phyloP scores from a whole-genome alignment of 2,329 filamentous ascomycete genomes.

The Colletotrichum sojae region DNA sequence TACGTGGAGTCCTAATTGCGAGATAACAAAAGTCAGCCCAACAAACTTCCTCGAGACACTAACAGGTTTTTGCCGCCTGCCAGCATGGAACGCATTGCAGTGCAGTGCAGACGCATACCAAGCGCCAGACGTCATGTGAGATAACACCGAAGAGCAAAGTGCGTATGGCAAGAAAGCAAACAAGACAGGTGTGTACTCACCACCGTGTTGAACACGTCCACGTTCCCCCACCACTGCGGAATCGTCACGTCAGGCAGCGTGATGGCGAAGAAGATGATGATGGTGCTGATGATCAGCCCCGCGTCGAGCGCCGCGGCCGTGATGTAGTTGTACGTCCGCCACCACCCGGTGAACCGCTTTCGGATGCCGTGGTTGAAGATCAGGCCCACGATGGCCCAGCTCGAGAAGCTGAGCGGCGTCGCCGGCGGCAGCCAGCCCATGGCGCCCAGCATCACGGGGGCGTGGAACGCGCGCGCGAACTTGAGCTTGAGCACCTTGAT shows the following conservation, averaged over 20 bases:
- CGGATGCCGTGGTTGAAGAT: constrained; percentile 72
- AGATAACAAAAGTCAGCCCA: constrained; percentile 2
- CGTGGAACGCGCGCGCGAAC: constrained; percentile 65
- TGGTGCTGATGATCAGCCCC: constrained; percentile 54
- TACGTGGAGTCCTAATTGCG: constrained; percentile 43
- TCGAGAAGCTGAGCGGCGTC: constrained; percentile 70
- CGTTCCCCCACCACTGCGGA: constrained; percentile 67
- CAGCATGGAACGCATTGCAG: neutral
- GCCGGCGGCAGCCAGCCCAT: constrained; percentile 70
- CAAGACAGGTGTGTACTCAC: constrained; percentile 13
- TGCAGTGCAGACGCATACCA: no score
- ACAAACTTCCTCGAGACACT: neutral
- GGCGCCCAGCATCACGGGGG: constrained; percentile 71
- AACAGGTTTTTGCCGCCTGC: neutral
- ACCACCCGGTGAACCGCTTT: constrained; percentile 70
- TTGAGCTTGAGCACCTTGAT: constrained; percentile 46
- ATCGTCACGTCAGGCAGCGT: constrained; percentile 52
- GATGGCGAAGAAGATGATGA: constrained; percentile 49
- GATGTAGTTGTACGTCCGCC: constrained; percentile 62
- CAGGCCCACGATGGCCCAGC: constrained; percentile 70
- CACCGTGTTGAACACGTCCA: constrained; percentile 56
- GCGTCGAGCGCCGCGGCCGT: constrained; percentile 57
- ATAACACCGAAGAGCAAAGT: no score
- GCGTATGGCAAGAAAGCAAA: neutral
- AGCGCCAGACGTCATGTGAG: no score